Evolutionary conservation across 1,139 yeast species (phyloP), one percentile per base, ranked within the genome.

Genomic region (Protomyces inouyei): DNA sequence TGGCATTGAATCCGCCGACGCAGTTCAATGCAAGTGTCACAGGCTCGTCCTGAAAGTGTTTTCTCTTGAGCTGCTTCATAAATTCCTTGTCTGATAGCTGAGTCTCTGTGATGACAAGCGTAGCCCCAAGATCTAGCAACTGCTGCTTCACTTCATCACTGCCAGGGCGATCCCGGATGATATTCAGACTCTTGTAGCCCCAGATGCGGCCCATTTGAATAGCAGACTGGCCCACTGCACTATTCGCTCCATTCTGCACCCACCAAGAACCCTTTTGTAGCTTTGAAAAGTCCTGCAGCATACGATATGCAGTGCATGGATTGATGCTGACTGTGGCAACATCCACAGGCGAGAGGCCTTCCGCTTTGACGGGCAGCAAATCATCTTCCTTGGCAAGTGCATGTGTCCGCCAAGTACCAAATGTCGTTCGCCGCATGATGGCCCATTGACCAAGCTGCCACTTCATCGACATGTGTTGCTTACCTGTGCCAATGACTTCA

Each of bases 401-500:
- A 72, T 87, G 93, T 1, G 96, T 84, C 69, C 97, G 83, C 99
- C 99, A 93, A 2, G 98, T 93, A 45, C 98, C 99, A 69, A 86
- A 86, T 72, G 89, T 87, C 18, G 90, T 87, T 45, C 78, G 76
- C n/a, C 83, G 73, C n/a, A 98, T 97, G 57, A 93, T 82, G 38
- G 88, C 91, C 95, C 96, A 91, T 74, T 93, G 98, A 54, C 97
- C 98, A 3, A 79, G 77, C 64, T 79, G 71, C 63, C 91, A 79
- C 12, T 73, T 70, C 21, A 77, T 77, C 14, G 73, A 70, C 37
- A 73, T 67, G 16, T 97, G 96, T 18, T 83, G 83, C 68, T 87
- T 84, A n/a, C 97, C 97, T 23, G 83, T 83, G 68, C 87, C 84
- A 28, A 89, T 74, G 16, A 93, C 85, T 74, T 92, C 91, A 73